Percentiles rank a stretch among this genome's conserved stretches.
Evolutionary conservation across 768 basidiomycete genomes (phyloP).

Genomic region (Tulasnella sp.): DNA sequence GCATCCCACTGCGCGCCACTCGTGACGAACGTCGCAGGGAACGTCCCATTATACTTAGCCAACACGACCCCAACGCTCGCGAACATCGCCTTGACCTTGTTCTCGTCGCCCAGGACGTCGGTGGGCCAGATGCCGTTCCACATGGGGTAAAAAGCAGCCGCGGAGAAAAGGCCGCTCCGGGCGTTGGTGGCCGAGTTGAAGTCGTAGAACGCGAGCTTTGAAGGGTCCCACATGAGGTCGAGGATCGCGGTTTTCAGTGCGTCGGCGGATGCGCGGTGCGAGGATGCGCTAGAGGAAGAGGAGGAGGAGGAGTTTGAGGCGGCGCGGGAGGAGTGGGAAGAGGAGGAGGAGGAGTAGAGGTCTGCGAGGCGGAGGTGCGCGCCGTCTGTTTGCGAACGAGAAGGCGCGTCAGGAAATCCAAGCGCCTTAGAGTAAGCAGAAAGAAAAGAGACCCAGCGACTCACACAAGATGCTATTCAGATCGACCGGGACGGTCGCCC

Average conservation of each 20-base stretch:
- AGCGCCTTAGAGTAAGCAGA: neutral
- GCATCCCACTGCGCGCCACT: constrained; percentile 69
- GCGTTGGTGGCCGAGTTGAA: constrained; percentile 63
- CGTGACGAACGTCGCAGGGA: constrained; percentile 65
- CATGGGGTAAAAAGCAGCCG: constrained; percentile 69
- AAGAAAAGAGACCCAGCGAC: constrained; percentile 22
- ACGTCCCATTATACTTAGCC: constrained; percentile 76
- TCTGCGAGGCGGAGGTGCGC: constrained; percentile 37
- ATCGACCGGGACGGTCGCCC: constrained; percentile 57
- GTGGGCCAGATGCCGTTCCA: constrained; percentile 80
- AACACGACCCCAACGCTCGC: constrained; percentile 64
- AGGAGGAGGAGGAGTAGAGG: constrained; percentile 33
- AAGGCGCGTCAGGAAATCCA: neutral
- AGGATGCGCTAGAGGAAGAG: constrained; percentile 22
- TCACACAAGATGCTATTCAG: constrained; percentile 78
- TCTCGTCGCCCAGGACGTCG: constrained; percentile 45
- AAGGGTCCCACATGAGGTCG: constrained; percentile 76
- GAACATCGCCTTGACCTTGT: constrained; percentile 61
- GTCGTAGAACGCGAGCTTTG: constrained; percentile 83
- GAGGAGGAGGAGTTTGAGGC: too few species aligned
- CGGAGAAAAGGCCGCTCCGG: constrained; percentile 55
- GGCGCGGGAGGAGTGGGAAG: neutral
- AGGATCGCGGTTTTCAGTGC: constrained; percentile 57
- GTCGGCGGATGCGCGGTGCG: constrained; percentile 45
- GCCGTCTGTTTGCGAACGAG: constrained; percentile 36